These are phyloP conservation scores for Metschnikowia drakensbergensis DNA, from an alignment of 805 yeast genomes.

Conservation along the genomic window DNA sequence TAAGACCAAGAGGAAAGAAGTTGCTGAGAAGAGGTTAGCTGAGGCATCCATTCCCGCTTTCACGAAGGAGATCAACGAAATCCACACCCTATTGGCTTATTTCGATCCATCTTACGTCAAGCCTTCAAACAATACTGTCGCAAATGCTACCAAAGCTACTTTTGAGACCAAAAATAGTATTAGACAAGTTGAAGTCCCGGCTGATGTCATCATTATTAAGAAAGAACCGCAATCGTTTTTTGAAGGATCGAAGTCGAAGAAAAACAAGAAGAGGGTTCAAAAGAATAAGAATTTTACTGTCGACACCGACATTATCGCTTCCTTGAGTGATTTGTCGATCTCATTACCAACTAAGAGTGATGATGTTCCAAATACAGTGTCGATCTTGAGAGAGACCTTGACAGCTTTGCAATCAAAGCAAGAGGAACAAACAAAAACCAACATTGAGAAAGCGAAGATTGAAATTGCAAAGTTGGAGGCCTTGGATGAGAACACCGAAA, in stretches of 20 bases:
- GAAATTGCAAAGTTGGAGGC: conserved; percentile 67
- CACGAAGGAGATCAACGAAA: conserved; percentile 68
- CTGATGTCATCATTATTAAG: conserved; percentile 57
- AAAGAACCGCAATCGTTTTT: conserved; percentile 60
- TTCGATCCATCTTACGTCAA: conserved; percentile 78
- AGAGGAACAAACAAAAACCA: conserved; percentile 74
- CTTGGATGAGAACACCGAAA: conserved; percentile 30
- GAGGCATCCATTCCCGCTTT: conserved; percentile 83
- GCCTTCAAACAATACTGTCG: conserved; percentile 37
- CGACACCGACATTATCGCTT: conserved; percentile 75
- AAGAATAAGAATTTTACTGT: conserved; percentile 60
- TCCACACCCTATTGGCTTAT: conserved; percentile 65
- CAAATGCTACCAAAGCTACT: conserved; percentile 24
- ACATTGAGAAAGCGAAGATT: conserved; percentile 71
- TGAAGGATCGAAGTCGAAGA: conserved; percentile 44
- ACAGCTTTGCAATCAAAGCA: conserved; percentile 65
- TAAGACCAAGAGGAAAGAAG: conserved; percentile 49
- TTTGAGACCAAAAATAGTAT: conserved; percentile 22
- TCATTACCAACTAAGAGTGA: conserved; percentile 74
- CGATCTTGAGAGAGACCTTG: conserved; percentile 68
- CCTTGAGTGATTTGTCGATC: conserved; percentile 71
- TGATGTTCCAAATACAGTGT: conserved; percentile 63
- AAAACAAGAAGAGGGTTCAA: conserved; percentile 44
- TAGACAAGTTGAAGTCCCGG: conserved; percentile 60
- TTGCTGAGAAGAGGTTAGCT: conserved; percentile 63